Evolutionary conservation across 345 rosid species (phyloP), one percentile per base, ranked within the genome.

Genomic region (Sonneratia caseolaris): DNA sequence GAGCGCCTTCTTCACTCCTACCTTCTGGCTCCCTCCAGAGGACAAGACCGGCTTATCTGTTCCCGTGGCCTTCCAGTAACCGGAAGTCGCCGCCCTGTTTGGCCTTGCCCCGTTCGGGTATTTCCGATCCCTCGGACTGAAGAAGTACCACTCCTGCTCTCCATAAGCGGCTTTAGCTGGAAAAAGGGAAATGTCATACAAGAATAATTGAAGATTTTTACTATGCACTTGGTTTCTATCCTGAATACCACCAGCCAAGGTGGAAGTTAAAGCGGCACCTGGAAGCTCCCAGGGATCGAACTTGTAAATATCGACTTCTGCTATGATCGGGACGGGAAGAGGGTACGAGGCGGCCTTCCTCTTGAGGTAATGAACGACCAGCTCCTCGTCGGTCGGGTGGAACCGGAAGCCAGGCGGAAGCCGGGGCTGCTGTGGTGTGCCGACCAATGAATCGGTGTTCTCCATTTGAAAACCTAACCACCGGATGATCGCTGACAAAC

Each of bases 261-360:
- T 40, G 43, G 43, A 27, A 27, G 9, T 40, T 27, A 27, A 8
- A 40, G 43, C 5, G 43, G 43, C 9, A 40, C 99, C 89, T 14
- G 99, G 99, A 13, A 95, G 88, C 74, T 95, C 97, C 99, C 99
- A 92, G 3, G 99, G 99, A 83, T 95, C 99, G 75, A 86, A 92
- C 76, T 95, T 95, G 76, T 95, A 95, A 7, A 95, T 84, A 80
- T 95, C 96, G 55, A 95, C 88, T 57, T 92, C 99, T 57, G 99
- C 93, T 47, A 95, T 89, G 59, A 95, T 90, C 16, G 96, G 73
- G 16, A 92, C 97, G 0, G 99, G 99, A 47, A 95, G 81, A 24
- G 93, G 97, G 78, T 81, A 80, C 1, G 97, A 90, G 4, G 84
- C 79, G 2, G 86, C 89, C 76, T 95, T 95, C 76, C 85, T 91